Base-by-base conservation (phyloP, 2,329 filamentous ascomycete genomes). In the Chaetomium strumarium region DNA sequence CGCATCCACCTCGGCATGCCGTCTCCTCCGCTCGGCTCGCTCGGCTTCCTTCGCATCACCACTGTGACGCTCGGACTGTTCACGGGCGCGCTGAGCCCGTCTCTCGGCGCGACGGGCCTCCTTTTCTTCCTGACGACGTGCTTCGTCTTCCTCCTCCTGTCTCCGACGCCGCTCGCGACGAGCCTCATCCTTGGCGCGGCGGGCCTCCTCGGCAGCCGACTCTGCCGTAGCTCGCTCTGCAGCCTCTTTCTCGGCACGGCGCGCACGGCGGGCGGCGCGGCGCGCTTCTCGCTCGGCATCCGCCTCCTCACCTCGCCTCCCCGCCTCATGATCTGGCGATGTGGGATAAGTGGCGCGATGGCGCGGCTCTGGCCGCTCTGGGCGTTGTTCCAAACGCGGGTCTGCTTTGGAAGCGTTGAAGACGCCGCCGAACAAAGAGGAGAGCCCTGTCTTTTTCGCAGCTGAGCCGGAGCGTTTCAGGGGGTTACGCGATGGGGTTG, bases 381-480 rank as follows among this genome's bases (percentile, higher is more conserved):
- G 66, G 7, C 71, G 68, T 3, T 62, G 59, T 50, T 66, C 65
- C 46, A 62, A 61, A 46, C 66, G 63, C 7, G 62, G 57, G 40
- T 76, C 73, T 12, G 72, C 60, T 56, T 72, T 74, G 9, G 75
- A 68, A 8, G 38, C 29, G 36, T 56, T 76, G 52, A 68, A 70
- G 13, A 84, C 66, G 30, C 80, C 80, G 46, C 81, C 81, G 58
- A 90, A 83, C 6, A 90, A 72, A 29, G 80, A 77, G 24, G 77
- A 73, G 20, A 85, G 67, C 4, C 76, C 78, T 63, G 74, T 76
- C 63, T 83, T 86, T 65, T 80, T 84, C 3, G 82, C 75, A 49
- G 72, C 78, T 4, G 84, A 85, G 58, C 77, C 80, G 36, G 81
- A 79, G 44, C 84, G 79, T 63, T 79, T 82, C 43, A 83, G 62